Conservation (phyloP, 75 land plant genomes). For the Cunninghamia lanceolata region DNA sequence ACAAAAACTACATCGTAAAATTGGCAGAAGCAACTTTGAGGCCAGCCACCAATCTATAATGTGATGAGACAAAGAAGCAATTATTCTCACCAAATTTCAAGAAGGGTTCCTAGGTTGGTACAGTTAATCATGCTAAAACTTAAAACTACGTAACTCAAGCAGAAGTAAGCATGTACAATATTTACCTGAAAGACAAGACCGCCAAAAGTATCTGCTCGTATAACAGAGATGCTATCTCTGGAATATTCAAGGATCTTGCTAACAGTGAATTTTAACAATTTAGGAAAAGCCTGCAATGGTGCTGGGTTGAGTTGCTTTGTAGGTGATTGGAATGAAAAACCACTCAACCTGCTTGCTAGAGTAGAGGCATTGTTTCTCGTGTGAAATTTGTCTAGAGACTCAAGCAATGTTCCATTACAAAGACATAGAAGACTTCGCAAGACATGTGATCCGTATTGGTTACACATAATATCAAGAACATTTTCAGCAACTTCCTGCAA, state of each 20-base stretch:
- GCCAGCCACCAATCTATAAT: not conserved
- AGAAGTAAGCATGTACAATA: not conserved
- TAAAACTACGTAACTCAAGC: not conserved
- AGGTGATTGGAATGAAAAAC: slow-evolving; percentile 10
- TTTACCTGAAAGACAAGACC: slow-evolving; percentile 86
- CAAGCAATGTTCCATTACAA: slow-evolving; percentile 56
- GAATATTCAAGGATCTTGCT: slow-evolving; percentile 45
- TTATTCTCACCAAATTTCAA: not conserved
- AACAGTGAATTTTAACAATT: slow-evolving; percentile 49
- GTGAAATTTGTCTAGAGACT: slow-evolving; percentile 50
- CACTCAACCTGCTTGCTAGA: slow-evolving; percentile 48
- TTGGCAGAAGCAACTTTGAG: not conserved
- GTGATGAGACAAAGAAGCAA: not conserved
- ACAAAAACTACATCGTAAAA: not conserved
- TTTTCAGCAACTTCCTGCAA: slow-evolving; percentile 49
- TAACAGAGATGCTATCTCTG: slow-evolving; percentile 26
- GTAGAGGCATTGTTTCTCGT: slow-evolving; percentile 22
- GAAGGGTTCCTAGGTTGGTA: not conserved
- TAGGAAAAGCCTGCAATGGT: slow-evolving; percentile 46
- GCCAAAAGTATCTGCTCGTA: slow-evolving; percentile 55
- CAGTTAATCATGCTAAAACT: not conserved
- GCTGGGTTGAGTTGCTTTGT: not conserved
- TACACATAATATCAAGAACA: slow-evolving; percentile 54
- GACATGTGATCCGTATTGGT: slow-evolving; percentile 93
- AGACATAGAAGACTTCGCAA: slow-evolving; percentile 77